Conservation (phyloP, 2,329 filamentous ascomycete species). For the Fusarium sp. region DNA sequence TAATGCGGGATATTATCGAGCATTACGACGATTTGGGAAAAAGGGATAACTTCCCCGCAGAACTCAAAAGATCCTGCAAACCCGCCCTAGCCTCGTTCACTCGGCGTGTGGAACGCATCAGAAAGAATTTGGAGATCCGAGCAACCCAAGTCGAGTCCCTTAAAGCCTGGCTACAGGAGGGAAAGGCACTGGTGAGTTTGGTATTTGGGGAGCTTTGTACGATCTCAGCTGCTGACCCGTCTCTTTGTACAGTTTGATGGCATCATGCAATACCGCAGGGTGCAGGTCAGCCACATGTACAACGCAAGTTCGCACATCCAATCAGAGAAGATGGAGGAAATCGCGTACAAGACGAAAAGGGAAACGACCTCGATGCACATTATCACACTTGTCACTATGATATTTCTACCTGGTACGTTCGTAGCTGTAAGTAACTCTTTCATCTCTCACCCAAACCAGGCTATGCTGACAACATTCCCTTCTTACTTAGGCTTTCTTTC, state of each 20-base stretch:
- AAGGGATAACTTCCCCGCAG: background rate
- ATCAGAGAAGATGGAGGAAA: conserved; percentile 38
- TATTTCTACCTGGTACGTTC: conserved; percentile 51
- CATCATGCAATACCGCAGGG: conserved; percentile 1
- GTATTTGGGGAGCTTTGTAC: no score
- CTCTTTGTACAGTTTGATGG: background rate
- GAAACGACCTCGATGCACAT: conserved; percentile 52
- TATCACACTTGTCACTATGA: conserved; percentile 50
- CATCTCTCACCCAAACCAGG: background rate
- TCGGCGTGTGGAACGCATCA: conserved; percentile 16
- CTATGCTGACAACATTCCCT: background rate
- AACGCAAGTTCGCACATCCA: background rate
- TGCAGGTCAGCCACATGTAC: conserved; percentile 1
- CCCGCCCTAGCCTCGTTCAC: background rate
- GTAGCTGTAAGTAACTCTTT: conserved; percentile 46
- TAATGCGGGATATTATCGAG: conserved; percentile 16
- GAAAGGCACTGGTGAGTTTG: conserved; percentile 2
- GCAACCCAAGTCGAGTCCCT: conserved; percentile 17
- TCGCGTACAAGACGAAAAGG: conserved; percentile 65
- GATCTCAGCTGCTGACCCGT: background rate
- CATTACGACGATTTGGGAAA: conserved; percentile 7
- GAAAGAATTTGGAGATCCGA: conserved; percentile 15
- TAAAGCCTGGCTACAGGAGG: background rate
- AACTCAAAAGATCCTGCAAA: background rate
- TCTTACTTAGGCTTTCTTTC: background rate